These are phyloP conservation scores for Fusarium penzigii DNA, from an alignment of 2,329 filamentous ascomycete species.

Conservation along the genomic window DNA sequence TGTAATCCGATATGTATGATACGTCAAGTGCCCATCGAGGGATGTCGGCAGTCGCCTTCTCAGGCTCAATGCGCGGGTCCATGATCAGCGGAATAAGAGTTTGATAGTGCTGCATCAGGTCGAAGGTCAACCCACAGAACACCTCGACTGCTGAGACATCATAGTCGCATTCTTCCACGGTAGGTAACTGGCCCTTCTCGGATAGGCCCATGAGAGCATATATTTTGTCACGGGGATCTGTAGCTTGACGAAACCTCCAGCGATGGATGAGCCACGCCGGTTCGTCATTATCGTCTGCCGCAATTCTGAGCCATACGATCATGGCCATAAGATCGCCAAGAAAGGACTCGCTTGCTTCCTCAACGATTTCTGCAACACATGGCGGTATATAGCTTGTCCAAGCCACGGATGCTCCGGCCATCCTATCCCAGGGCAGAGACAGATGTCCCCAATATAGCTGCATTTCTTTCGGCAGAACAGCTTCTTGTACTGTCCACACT, in stretches of 20 bases:
- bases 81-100: conserved; percentile 5
- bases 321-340: conserved; percentile 4
- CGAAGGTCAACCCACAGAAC: conserved; percentile 10
- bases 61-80: conserved; percentile 9
- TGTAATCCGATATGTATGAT: background rate
- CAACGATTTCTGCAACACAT: background rate
- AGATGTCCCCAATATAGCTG: conserved; percentile 7
- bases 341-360: background rate
- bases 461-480: conserved; percentile 5
- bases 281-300: background rate
- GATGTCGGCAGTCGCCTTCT: conserved; percentile 10
- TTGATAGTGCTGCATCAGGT: conserved; percentile 11
- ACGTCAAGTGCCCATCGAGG: conserved; percentile 13
- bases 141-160: conserved; percentile 1
- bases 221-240: conserved; percentile 11
- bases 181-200: conserved; percentile 1
- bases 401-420: conserved; percentile 2
- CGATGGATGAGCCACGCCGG: conserved; percentile 1
- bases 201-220: conserved; percentile 10
- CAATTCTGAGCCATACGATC: conserved; percentile 4
- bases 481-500: conserved; percentile 14
- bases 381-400: conserved; percentile 2
- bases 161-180: conserved; percentile 9
- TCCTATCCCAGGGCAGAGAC: conserved; percentile 6
- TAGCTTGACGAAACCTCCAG: conserved; percentile 10